phyloP scores from a whole-genome alignment of 192 early-diverging fungal genomes.

The Backusella tuberculispora region DNA sequence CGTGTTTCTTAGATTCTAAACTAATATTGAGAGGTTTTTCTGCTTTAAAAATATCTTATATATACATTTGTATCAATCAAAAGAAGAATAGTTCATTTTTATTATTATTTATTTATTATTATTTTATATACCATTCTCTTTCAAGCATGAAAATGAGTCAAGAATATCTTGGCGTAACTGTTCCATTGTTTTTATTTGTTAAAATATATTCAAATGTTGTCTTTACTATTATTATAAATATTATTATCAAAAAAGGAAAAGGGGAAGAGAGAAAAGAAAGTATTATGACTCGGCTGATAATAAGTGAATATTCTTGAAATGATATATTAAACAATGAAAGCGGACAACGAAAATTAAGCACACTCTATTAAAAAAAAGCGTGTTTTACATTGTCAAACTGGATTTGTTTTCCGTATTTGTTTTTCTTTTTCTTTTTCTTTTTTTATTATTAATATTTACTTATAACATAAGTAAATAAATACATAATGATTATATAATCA shows the following conservation, averaged over 20 bases:
- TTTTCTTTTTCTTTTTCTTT: no score
- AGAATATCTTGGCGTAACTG: constrained; percentile 2
- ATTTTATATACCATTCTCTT: neutral
- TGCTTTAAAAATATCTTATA: neutral
- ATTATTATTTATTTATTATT: neutral
- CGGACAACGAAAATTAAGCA: constrained; percentile 11
- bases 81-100: neutral
- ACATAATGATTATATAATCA: no score
- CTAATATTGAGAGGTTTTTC: neutral
- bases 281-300: neutral
- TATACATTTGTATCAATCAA: neutral
- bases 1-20: neutral
- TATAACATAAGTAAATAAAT: no score
- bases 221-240: neutral
- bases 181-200: neutral
- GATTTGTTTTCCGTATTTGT: neutral
- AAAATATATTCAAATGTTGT: neutral
- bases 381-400: constrained; percentile 3
- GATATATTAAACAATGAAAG: neutral
- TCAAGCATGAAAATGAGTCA: neutral
- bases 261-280: neutral
- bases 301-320: neutral
- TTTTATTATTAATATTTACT: no score
- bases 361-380: neutral
- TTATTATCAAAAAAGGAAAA: neutral